A percentile compares a stretch with the other conserved stretches of the same genome.
Conservation (phyloP, 257 asterid genomes). For the Salvia rosmarinus region DNA sequence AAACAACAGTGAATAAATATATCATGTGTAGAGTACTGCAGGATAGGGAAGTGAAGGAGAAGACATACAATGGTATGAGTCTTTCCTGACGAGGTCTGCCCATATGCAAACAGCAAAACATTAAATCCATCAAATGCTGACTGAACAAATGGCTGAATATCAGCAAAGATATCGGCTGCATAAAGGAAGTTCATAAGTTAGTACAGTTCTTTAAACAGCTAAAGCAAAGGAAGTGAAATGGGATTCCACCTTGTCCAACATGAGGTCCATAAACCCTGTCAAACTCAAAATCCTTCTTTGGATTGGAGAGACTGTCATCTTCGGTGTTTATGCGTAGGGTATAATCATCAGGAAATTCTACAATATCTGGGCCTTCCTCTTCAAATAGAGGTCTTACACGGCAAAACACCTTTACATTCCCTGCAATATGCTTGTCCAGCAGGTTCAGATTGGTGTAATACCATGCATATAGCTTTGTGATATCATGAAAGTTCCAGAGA, state of each 20-base stretch:
- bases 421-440: conserved; percentile 55
- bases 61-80: conserved; percentile 86
- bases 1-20: conserved; percentile 16
- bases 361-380: conserved; percentile 82
- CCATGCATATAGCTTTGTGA: conserved; percentile 26
- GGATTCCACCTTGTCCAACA: conserved; percentile 82
- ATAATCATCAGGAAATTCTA: conserved; percentile 88
- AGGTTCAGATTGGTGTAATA: conserved; percentile 33
- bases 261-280: conserved; percentile 99
- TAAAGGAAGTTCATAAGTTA: conserved; percentile 39
- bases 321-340: conserved; percentile 78
- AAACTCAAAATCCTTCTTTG: conserved; percentile 96
- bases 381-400: conserved; percentile 95
- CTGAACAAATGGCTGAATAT: conserved; percentile 96
- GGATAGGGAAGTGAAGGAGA: conserved; percentile 36
- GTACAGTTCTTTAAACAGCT: conserved; percentile 34
- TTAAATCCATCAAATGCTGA: conserved; percentile 99
- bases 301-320: conserved; percentile 72
- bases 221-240: conserved; percentile 31
- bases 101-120: conserved; percentile 83
- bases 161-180: conserved; percentile 92
- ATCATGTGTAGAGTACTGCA: conserved; percentile 17
- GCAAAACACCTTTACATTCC: conserved; percentile 88
- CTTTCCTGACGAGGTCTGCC: conserved; percentile 89
- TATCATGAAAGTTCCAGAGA: conserved; percentile 33